Evolutionary conservation across 495 filamentous ascomycete species (phyloP), one percentile per base, ranked within the genome.

Genomic region (Lophiotrema nucula): DNA sequence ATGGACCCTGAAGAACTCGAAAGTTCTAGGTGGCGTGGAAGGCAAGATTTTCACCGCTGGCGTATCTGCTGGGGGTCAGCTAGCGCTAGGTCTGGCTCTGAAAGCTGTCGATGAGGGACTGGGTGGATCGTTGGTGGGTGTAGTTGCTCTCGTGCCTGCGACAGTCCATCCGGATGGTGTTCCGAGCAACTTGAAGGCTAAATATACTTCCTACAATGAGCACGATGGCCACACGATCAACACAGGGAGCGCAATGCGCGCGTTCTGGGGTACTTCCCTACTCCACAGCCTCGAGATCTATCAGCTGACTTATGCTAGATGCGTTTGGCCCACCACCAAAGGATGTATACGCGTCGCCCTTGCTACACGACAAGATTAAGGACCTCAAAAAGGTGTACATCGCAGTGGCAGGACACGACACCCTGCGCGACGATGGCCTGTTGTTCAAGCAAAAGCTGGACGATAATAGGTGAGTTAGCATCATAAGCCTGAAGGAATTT

Each of bases 1-100:
- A 26, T 65, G 62, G 62, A 50, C 58, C n/a, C 25, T 65, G 25
- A 28, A 65, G 22, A 56, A 65, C 38, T 50, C 62, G 38, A 53
- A 47, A 24, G 47, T 3, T 4, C 25, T 65, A 27, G 58, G 62
- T 43, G 57, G 57, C 16, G n/a, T 51, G 16, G 52, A 60, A 23
- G 52, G 42, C 26, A 62, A 57, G 57, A 27, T 61, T 24, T 56
- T 60, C 37, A 61, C 51, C 2, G 27, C 52, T 4, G 62, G 62
- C 18, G 24, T 38, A 18, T 61, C 57, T 27, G 62, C 62, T 19
- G 62, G 62, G 0, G 58, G 57, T 6, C 44, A 53, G 19, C 58
- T 62, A 16, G 58, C 57, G 12, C 51, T 65, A 13, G 58, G 57
- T 3, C 19, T 53, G 4, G 62, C 62, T 11, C 43, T 65, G 28